These are phyloP conservation scores for Ampelocalamus luodianensis DNA, from an alignment of 176 grass and related monocot species.

Conservation along the genomic window DNA sequence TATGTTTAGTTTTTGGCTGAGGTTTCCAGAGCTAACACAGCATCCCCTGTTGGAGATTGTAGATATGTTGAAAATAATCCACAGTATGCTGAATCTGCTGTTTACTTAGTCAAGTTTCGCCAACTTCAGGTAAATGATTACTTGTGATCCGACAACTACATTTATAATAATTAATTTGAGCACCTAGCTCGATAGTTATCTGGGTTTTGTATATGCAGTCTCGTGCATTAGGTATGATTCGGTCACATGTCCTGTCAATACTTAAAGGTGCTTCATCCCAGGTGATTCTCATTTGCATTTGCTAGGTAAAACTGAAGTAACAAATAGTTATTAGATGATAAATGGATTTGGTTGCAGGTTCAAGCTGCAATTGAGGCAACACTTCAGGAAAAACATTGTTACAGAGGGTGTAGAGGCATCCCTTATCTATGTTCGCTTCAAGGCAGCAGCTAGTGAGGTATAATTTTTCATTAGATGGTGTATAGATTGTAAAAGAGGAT, in stretches of 20 bases:
- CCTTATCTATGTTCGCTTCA: slow-evolving; percentile 98
- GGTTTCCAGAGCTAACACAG: slow-evolving; percentile 27
- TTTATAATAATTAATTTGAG: slow-evolving; percentile 22
- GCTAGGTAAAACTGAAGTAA: slow-evolving; percentile 20
- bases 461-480: slow-evolving; percentile 20
- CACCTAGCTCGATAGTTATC: slow-evolving; percentile 28
- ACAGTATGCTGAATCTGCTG: slow-evolving; percentile 96
- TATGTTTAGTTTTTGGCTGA: slow-evolving; percentile 22
- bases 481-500: not conserved
- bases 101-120: slow-evolving; percentile 97
- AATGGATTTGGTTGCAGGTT: slow-evolving; percentile 57
- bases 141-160: not conserved
- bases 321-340: slow-evolving; percentile 34
- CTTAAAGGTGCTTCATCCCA: slow-evolving; percentile 95
- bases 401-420: slow-evolving; percentile 95
- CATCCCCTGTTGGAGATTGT: slow-evolving; percentile 41
- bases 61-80: slow-evolving; percentile 96
- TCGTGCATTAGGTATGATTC: slow-evolving; percentile 88
- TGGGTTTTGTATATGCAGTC: slow-evolving; percentile 61
- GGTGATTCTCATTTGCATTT: slow-evolving; percentile 61
- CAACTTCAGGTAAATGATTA: slow-evolving; percentile 78
- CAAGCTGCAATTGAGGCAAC: slow-evolving; percentile 83
- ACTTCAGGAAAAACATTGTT: slow-evolving; percentile 66
- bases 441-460: slow-evolving; percentile 98
- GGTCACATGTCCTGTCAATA: slow-evolving; percentile 93